These are phyloP conservation scores for Hygrophorus pudorinus DNA, from an alignment of 768 basidiomycete species.

Conservation along the genomic window DNA sequence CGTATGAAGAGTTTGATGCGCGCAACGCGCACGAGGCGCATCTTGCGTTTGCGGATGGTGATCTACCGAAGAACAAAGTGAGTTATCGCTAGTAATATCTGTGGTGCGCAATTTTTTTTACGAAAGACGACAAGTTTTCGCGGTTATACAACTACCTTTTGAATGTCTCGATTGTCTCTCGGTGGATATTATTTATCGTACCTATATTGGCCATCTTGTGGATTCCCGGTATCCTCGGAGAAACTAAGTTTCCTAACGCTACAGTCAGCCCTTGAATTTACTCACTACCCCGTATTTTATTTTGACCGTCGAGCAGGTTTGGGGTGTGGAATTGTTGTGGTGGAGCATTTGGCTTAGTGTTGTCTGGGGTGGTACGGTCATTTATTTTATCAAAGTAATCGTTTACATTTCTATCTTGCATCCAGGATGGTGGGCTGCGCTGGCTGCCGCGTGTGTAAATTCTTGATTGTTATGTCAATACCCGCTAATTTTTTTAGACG, in stretches of 20 bases:
- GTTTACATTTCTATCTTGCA: not conserved
- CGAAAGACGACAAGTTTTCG: slow-evolving; percentile 30
- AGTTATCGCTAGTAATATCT: no score
- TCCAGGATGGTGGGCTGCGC: slow-evolving; percentile 71
- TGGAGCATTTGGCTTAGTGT: slow-evolving; percentile 84
- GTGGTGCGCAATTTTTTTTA: no score
- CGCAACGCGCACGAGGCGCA: slow-evolving; percentile 41
- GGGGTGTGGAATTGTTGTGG: slow-evolving; percentile 53
- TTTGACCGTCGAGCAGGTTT: slow-evolving; percentile 27
- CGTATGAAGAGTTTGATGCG: slow-evolving; percentile 50
- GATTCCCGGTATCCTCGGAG: slow-evolving; percentile 66
- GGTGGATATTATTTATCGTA: slow-evolving; percentile 74
- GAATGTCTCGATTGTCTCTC: slow-evolving; percentile 65
- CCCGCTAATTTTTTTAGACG: slow-evolving; percentile 23
- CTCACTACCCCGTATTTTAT: slow-evolving; percentile 1
- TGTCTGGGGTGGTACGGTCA: slow-evolving; percentile 55
- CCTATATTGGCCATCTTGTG: slow-evolving; percentile 59
- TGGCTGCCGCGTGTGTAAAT: slow-evolving; percentile 51
- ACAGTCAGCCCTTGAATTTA: not conserved
- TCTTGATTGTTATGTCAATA: slow-evolving; percentile 8
- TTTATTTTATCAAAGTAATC: not conserved
- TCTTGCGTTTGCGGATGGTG: slow-evolving; percentile 50
- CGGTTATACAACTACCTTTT: slow-evolving; percentile 66
- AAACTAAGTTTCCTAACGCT: slow-evolving; percentile 7
- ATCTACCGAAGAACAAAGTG: slow-evolving; percentile 48